phyloP scores from a whole-genome alignment of 352 stramenopile species.

The Phytophthora fragariae region DNA sequence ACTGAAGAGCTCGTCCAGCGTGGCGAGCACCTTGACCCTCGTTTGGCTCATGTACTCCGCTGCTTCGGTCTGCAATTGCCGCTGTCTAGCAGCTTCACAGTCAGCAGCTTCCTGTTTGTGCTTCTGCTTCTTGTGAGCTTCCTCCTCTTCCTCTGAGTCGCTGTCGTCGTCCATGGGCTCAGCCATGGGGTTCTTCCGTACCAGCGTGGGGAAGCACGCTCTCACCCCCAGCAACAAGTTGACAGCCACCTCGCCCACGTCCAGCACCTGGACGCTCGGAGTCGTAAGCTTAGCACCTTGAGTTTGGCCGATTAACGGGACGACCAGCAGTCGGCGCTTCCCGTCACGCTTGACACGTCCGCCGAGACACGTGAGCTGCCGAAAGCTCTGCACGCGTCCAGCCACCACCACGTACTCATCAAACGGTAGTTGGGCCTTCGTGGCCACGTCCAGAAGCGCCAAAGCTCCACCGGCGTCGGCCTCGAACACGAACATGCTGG shows the following conservation, averaged over 20 bases:
- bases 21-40: slow-evolving; percentile 54
- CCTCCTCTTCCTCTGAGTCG: slow-evolving; percentile 48
- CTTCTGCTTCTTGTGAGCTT: slow-evolving; percentile 43
- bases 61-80: slow-evolving; percentile 24
- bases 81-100: slow-evolving; percentile 13
- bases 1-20: slow-evolving; percentile 45
- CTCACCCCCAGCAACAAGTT: slow-evolving; percentile 61
- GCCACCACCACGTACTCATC: slow-evolving; percentile 67
- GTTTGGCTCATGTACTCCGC: slow-evolving; percentile 44
- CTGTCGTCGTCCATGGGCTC: slow-evolving; percentile 37
- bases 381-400: slow-evolving; percentile 39
- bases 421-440: slow-evolving; percentile 61
- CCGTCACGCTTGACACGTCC: slow-evolving; percentile 58
- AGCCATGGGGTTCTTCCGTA: slow-evolving; percentile 58
- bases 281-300: slow-evolving; percentile 4
- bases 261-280: slow-evolving; percentile 55
- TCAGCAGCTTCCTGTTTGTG: slow-evolving; percentile 19
- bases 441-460: slow-evolving; percentile 45
- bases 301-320: slow-evolving; percentile 44
- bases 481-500: slow-evolving; percentile 62
- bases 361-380: slow-evolving; percentile 69
- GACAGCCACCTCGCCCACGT: slow-evolving; percentile 65
- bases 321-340: slow-evolving; percentile 53
- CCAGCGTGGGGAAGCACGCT: slow-evolving; percentile 72
- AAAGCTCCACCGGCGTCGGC: slow-evolving; percentile 26